A percentile compares a stretch with the other conserved stretches of the same genome.
These are phyloP conservation scores for Syzygium aromaticum DNA, from an alignment of 345 rosid genomes.

Conservation along the genomic window DNA sequence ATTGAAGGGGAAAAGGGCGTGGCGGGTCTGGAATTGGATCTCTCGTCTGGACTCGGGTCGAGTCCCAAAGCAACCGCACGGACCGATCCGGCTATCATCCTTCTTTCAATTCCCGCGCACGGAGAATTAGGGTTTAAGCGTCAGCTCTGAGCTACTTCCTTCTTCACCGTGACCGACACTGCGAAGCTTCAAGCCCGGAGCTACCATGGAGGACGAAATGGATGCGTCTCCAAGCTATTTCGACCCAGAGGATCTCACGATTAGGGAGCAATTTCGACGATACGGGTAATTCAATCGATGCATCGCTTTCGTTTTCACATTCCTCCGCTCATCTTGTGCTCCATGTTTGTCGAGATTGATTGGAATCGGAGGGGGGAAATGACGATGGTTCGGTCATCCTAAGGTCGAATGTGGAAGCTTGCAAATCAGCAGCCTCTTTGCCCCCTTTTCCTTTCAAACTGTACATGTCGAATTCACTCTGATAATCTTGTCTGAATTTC, in stretches of 20 bases:
- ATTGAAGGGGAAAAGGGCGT: too few species aligned
- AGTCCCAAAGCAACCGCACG: background rate
- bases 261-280: slow-evolving; percentile 79
- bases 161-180: background rate
- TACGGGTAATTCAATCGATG: slow-evolving; percentile 44
- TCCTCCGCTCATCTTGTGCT: background rate
- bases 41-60: background rate
- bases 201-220: slow-evolving; percentile 62
- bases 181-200: background rate
- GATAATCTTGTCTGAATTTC: background rate
- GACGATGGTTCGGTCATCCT: background rate
- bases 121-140: background rate
- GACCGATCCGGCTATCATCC: background rate
- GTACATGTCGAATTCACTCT: background rate
- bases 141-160: background rate
- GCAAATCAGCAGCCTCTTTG: background rate
- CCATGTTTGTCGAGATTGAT: background rate
- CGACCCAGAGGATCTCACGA: slow-evolving; percentile 64
- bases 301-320: background rate
- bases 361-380: background rate
- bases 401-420: background rate
- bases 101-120: background rate
- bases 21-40: background rate
- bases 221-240: slow-evolving; percentile 61
- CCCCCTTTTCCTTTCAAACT: background rate